A percentile compares a stretch with the other conserved stretches of the same genome.
Evolutionary conservation across 2,329 filamentous ascomycete species (phyloP).

Genomic region (Diaporthe humulicola): DNA sequence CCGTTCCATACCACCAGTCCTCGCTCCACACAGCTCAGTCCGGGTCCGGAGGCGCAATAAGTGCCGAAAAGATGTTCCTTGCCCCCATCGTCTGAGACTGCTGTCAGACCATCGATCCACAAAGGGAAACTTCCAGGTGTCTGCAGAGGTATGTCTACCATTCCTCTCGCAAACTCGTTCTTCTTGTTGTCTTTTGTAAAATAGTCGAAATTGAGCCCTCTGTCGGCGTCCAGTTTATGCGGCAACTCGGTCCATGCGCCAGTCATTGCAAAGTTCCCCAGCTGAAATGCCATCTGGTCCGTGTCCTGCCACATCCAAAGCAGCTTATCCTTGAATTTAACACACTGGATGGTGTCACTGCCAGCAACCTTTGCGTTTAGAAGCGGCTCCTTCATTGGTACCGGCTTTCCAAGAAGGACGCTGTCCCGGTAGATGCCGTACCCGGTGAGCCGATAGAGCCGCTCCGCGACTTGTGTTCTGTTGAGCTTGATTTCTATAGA

Average conservation of each 20-base stretch:
- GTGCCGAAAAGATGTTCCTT: constrained; percentile 29
- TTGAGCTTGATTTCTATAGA: constrained; percentile 36
- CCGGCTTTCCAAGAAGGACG: constrained; percentile 32
- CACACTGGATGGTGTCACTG: constrained; percentile 39
- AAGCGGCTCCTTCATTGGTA: constrained; percentile 20
- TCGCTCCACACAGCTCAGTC: constrained; percentile 25
- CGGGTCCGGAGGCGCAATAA: constrained; percentile 31
- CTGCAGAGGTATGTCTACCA: constrained; percentile 33
- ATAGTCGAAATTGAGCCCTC: constrained; percentile 32
- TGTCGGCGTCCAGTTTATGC: constrained; percentile 26
- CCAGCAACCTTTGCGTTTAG: constrained; percentile 39
- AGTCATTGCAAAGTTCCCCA: constrained; percentile 40
- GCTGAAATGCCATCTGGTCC: constrained; percentile 35
- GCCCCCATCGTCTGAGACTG: constrained; percentile 17
- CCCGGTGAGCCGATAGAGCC: constrained; percentile 38
- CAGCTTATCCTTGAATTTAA: constrained; percentile 27
- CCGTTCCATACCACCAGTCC: constrained; percentile 37
- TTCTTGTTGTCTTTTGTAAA: constrained; percentile 31
- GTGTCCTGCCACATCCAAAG: constrained; percentile 41
- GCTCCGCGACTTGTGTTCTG: constrained; percentile 36
- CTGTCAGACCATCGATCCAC: constrained; percentile 39
- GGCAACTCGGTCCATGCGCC: constrained; percentile 36
- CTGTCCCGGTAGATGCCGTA: constrained; percentile 39
- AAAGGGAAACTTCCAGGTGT: constrained; percentile 30
- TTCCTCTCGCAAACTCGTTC: constrained; percentile 30